Percentiles rank a stretch among this genome's conserved stretches.
Conservation (phyloP, 805 yeast species). For the Pichia cabralensis region DNA sequence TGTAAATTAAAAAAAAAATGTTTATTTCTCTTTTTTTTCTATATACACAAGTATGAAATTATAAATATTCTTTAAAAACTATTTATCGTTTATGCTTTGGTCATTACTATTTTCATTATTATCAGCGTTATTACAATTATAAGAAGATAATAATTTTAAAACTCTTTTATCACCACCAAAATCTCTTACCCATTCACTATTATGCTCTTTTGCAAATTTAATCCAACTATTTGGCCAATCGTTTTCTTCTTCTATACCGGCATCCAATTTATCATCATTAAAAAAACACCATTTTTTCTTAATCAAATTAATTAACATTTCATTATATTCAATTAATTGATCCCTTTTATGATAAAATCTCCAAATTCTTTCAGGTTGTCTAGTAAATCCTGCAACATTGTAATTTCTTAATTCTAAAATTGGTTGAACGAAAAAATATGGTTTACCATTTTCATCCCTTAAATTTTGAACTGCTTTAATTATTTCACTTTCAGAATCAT, state of each 20-base stretch:
- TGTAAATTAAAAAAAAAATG: no score
- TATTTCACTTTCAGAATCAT: constrained; percentile 2
- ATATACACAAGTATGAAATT: neutral
- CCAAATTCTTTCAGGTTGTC: constrained; percentile 65
- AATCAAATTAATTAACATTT: constrained; percentile 18
- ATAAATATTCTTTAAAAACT: neutral
- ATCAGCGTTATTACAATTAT: constrained; percentile 16
- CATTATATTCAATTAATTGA: constrained; percentile 28
- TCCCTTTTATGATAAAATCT: constrained; percentile 67
- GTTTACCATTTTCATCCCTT: constrained; percentile 29
- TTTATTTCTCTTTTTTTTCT: neutral
- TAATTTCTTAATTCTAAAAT: constrained; percentile 67
- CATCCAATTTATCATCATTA: constrained; percentile 30
- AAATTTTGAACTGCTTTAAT: constrained; percentile 17
- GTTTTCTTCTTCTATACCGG: constrained; percentile 53
- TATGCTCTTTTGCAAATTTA: constrained; percentile 55
- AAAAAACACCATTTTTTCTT: constrained; percentile 45
- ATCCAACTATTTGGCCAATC: constrained; percentile 91
- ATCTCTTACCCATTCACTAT: constrained; percentile 84
- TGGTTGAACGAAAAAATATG: constrained; percentile 68
- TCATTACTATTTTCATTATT: constrained; percentile 8
- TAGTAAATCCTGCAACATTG: constrained; percentile 67
- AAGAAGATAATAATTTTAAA: constrained; percentile 40
- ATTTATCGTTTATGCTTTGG: no score
- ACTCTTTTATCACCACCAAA: constrained; percentile 63